phyloP scores from a whole-genome alignment of 1,284 basidiomycete species.

The Trametes versicolor region DNA sequence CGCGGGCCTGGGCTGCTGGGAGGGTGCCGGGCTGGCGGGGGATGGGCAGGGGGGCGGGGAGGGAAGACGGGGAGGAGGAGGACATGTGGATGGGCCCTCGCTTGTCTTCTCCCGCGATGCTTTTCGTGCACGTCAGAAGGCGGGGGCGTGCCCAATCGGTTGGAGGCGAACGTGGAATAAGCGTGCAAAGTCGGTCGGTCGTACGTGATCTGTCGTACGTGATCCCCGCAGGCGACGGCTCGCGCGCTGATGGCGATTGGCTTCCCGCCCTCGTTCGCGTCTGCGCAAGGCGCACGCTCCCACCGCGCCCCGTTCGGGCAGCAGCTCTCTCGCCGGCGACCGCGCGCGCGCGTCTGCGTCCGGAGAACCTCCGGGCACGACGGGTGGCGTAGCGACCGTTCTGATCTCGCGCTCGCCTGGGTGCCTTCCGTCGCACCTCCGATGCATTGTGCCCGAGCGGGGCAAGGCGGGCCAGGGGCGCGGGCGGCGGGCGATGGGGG shows the following conservation, averaged over 20 bases:
- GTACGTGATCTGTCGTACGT: slow-evolving; percentile 43
- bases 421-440: slow-evolving; percentile 17
- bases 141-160: slow-evolving; percentile 29
- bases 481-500: not conserved
- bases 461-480: slow-evolving; percentile 6
- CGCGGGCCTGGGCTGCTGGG: slow-evolving; percentile 10
- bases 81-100: slow-evolving; percentile 24
- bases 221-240: slow-evolving; percentile 20
- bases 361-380: slow-evolving; percentile 30
- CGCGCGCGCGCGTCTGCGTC: slow-evolving; percentile 1
- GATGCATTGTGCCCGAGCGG: slow-evolving; percentile 14
- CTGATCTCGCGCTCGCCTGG: slow-evolving; percentile 28
- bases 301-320: slow-evolving; percentile 8
- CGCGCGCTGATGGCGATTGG: slow-evolving; percentile 19
- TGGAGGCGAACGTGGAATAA: slow-evolving; percentile 42
- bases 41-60: slow-evolving; percentile 4
- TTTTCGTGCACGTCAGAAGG: slow-evolving; percentile 39
- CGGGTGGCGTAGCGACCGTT: slow-evolving; percentile 35
- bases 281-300: slow-evolving; percentile 8
- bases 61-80: not conserved
- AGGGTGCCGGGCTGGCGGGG: not conserved
- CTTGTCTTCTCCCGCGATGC: slow-evolving; percentile 49
- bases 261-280: not conserved
- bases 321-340: not conserved
- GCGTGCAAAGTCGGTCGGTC: slow-evolving; percentile 41